These are phyloP conservation scores for Russula virescens DNA, from an alignment of 768 basidiomycete species.

Conservation along the genomic window DNA sequence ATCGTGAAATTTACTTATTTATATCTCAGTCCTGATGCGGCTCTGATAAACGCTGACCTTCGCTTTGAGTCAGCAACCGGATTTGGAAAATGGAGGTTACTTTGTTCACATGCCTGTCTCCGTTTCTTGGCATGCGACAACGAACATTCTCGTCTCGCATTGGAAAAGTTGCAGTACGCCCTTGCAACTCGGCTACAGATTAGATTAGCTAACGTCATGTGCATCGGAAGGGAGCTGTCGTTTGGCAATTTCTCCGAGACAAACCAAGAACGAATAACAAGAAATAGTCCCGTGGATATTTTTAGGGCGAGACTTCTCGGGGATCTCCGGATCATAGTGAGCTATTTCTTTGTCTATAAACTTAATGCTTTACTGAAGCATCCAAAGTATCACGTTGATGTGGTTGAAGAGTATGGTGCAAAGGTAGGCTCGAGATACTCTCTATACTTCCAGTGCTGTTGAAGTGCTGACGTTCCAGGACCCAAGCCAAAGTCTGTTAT, in stretches of 20 bases:
- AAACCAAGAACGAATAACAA: slow-evolving; percentile 9
- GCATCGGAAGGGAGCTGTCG: slow-evolving; percentile 13
- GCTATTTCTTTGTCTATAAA: background rate
- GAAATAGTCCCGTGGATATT: slow-evolving; percentile 8
- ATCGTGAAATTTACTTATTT: background rate
- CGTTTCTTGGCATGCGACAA: background rate
- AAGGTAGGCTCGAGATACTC: background rate
- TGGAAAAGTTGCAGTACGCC: slow-evolving; percentile 2
- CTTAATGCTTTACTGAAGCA: background rate
- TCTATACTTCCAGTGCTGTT: background rate
- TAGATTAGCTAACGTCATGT: background rate
- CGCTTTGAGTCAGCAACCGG: background rate
- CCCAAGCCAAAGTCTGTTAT: slow-evolving; percentile 3
- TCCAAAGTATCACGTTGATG: slow-evolving; percentile 15
- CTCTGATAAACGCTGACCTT: background rate
- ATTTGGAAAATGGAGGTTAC: slow-evolving; percentile 1
- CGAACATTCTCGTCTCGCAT: background rate
- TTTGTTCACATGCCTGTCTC: background rate
- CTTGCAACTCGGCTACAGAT: no score
- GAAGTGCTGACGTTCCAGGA: background rate
- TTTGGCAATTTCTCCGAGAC: slow-evolving; percentile 10
- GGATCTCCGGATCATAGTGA: slow-evolving; percentile 7
- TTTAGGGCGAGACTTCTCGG: slow-evolving; percentile 15
- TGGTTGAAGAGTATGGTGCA: background rate
- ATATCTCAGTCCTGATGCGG: background rate